A percentile compares a stretch with the other conserved stretches of the same genome.
These are phyloP conservation scores for Mycena citricolor DNA, from an alignment of 1,284 basidiomycete species.

Conservation along the genomic window DNA sequence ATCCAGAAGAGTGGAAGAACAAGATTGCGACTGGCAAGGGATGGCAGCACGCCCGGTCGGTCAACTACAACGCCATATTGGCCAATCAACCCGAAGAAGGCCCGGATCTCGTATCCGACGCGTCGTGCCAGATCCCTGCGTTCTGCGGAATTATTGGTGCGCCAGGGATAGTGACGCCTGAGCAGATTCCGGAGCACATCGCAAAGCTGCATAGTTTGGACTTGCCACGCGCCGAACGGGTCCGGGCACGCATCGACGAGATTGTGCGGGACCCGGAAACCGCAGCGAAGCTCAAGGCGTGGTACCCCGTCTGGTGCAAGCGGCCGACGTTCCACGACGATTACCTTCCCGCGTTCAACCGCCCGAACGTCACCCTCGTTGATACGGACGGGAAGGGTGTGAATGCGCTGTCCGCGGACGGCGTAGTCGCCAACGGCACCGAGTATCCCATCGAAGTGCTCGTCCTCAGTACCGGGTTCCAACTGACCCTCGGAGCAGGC, in stretches of 20 bases:
- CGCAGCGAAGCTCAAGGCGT: slow-evolving; percentile 20
- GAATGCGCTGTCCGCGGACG: slow-evolving; percentile 7
- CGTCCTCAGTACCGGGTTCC: slow-evolving; percentile 21
- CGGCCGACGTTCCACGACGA: slow-evolving; percentile 22
- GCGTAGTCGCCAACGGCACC: slow-evolving; percentile 16
- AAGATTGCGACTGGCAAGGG: slow-evolving; percentile 14
- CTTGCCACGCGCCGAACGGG: slow-evolving; percentile 5
- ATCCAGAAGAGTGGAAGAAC: slow-evolving; percentile 16
- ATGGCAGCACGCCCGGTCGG: slow-evolving; percentile 14
- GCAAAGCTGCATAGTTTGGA: slow-evolving; percentile 16
- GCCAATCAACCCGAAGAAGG: not conserved
- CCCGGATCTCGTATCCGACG: slow-evolving; percentile 19
- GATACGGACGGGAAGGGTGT: slow-evolving; percentile 25
- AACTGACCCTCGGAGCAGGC: not conserved
- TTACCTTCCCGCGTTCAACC: slow-evolving; percentile 23
- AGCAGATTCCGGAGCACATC: slow-evolving; percentile 18
- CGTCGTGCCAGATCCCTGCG: slow-evolving; percentile 8
- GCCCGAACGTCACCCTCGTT: slow-evolving; percentile 22
- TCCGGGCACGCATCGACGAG: slow-evolving; percentile 18
- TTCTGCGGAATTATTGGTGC: slow-evolving; percentile 19
- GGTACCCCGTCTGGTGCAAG: slow-evolving; percentile 21
- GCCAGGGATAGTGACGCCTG: slow-evolving; percentile 12
- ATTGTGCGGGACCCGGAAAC: slow-evolving; percentile 19
- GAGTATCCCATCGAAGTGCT: slow-evolving; percentile 23
- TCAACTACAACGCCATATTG: not conserved